Evolutionary conservation across 805 yeast species (phyloP).

Genomic region (Yarrowia sp.): DNA sequence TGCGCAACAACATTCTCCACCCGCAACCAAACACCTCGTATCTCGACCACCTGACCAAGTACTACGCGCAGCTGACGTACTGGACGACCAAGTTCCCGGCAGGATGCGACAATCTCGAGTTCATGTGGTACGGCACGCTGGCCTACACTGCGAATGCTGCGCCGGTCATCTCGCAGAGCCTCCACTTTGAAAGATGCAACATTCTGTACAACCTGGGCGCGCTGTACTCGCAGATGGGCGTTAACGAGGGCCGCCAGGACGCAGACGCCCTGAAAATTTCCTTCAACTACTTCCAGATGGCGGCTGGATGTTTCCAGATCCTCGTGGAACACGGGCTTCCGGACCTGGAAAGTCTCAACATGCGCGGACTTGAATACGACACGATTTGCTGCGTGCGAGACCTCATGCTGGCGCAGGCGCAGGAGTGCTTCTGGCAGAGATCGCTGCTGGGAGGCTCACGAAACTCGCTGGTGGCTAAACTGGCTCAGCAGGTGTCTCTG

Average conservation of each 20-base stretch:
- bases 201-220: constrained; percentile 69
- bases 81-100: constrained; percentile 59
- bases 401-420: constrained; percentile 78
- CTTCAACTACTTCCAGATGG: constrained; percentile 60
- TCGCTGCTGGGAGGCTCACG: constrained; percentile 54
- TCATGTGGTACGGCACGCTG: constrained; percentile 72
- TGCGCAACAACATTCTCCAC: background rate
- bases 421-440: constrained; percentile 80
- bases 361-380: constrained; percentile 49
- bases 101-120: constrained; percentile 43
- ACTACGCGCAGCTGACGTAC: constrained; percentile 31
- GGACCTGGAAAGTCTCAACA: background rate
- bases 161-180: constrained; percentile 48
- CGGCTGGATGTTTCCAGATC: constrained; percentile 64
- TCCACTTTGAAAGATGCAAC: constrained; percentile 60
- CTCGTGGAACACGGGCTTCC: constrained; percentile 39
- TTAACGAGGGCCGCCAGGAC: constrained; percentile 45
- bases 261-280: constrained; percentile 56
- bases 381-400: constrained; percentile 52
- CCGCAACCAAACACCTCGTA: background rate
- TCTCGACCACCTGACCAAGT: constrained; percentile 29
- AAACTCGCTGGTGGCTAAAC: constrained; percentile 59
- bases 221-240: constrained; percentile 56
- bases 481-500: constrained; percentile 61
- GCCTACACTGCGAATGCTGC: constrained; percentile 52